Evolutionary conservation across 805 yeast species (phyloP).

Genomic region (Candida suzukii): DNA sequence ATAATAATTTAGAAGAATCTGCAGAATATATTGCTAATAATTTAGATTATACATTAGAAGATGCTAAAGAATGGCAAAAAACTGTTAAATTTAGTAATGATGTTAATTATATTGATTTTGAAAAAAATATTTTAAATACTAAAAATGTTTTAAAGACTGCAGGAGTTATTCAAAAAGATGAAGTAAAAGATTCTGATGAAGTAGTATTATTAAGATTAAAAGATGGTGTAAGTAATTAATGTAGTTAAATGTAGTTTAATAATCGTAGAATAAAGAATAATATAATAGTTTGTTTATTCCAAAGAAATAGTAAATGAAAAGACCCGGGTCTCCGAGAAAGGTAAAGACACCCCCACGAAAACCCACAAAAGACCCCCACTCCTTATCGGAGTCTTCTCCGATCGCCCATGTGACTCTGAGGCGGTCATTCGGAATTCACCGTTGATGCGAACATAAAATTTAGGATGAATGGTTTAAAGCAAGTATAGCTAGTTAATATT

Average conservation of each 20-base stretch:
- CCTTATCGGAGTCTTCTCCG: too few relatives aligned
- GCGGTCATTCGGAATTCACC: slow-evolving; percentile 1
- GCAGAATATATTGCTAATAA: slow-evolving; percentile 55
- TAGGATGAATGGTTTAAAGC: not conserved
- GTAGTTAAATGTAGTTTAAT: too few relatives aligned
- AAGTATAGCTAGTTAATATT: too few relatives aligned
- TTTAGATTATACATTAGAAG: slow-evolving; percentile 70
- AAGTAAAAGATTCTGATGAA: slow-evolving; percentile 10
- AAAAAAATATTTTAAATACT: slow-evolving; percentile 47
- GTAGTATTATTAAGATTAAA: not conserved
- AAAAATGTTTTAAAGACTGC: slow-evolving; percentile 52
- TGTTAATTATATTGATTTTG: slow-evolving; percentile 42
- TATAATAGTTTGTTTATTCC: too few relatives aligned
- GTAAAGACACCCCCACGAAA: too few relatives aligned
- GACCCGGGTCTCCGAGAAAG: too few relatives aligned
- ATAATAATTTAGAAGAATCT: slow-evolving; percentile 54
- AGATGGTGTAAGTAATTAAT: not conserved
- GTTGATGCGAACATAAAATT: not conserved
- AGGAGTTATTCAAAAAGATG: slow-evolving; percentile 36
- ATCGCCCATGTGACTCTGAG: too few relatives aligned
- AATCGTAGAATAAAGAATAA: too few relatives aligned
- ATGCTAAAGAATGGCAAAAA: slow-evolving; percentile 75
- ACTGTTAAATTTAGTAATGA: slow-evolving; percentile 60
- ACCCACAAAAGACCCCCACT: too few relatives aligned
- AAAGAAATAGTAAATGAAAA: too few relatives aligned